Conservation (phyloP, 176 grass and related monocot genomes). For the Stipa capillata region DNA sequence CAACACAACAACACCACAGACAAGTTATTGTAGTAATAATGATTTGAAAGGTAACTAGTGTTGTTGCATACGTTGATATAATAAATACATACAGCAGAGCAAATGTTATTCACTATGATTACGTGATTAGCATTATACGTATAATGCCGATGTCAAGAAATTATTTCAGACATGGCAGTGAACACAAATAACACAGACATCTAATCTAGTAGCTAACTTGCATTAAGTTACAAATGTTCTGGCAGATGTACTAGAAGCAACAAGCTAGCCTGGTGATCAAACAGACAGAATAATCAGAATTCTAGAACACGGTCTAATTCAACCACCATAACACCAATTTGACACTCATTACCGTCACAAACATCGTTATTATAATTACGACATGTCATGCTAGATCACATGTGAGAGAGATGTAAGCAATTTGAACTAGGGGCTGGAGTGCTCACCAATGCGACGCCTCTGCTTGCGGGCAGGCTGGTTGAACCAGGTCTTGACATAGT, state of each 20-base stretch:
- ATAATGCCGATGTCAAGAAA: no score
- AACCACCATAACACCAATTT: no score
- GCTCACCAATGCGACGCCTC: constrained; percentile 53
- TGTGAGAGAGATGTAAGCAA: no score
- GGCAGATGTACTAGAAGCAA: neutral
- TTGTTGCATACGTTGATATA: neutral
- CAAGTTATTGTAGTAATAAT: no score
- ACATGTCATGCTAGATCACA: neutral
- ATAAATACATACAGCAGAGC: neutral
- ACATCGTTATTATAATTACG: neutral
- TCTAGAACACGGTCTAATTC: neutral
- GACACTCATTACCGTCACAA: neutral
- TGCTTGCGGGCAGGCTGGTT: constrained; percentile 81
- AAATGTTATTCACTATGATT: neutral
- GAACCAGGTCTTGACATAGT: constrained; percentile 77
- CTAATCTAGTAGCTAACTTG: neutral
- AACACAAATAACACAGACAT: neutral
- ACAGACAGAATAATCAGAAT: neutral
- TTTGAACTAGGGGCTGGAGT: no score
- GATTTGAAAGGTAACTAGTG: neutral
- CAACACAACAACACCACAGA: neutral
- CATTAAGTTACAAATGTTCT: neutral
- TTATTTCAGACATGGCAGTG: neutral
- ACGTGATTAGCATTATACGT: no score
- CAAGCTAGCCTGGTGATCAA: neutral